Conservation (phyloP, 371 early-diverging fungal genomes). For the Mortierella sp. region DNA sequence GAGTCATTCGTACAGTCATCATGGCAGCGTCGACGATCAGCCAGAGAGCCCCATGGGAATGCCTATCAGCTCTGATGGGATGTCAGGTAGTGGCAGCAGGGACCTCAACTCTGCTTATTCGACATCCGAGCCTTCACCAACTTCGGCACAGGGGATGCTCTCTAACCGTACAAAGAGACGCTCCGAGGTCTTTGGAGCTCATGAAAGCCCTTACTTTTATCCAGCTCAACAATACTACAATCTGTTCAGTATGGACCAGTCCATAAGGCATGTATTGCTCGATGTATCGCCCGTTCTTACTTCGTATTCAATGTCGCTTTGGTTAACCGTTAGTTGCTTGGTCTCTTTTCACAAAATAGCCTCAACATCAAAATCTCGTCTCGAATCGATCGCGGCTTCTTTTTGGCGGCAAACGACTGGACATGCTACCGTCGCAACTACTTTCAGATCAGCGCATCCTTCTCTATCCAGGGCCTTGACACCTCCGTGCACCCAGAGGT, state of each 20-base stretch:
- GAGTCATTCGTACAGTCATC: slow-evolving; percentile 34
- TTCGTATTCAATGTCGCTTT: not conserved
- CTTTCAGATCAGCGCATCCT: slow-evolving; percentile 88
- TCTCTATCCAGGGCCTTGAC: slow-evolving; percentile 67
- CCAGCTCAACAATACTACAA: slow-evolving; percentile 72
- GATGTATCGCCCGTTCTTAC: slow-evolving; percentile 64
- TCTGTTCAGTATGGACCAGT: slow-evolving; percentile 69
- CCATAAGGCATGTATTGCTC: slow-evolving; percentile 59
- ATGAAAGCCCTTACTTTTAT: slow-evolving; percentile 69
- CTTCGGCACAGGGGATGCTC: slow-evolving; percentile 7
- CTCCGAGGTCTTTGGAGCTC: slow-evolving; percentile 34
- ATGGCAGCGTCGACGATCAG: slow-evolving; percentile 32
- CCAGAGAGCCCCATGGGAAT: slow-evolving; percentile 30
- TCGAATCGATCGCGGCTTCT: slow-evolving; percentile 84
- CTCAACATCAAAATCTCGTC: slow-evolving; percentile 65
- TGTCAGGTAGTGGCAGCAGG: slow-evolving; percentile 4
- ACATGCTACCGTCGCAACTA: slow-evolving; percentile 97
- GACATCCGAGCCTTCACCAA: slow-evolving; percentile 32
- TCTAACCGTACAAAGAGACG: slow-evolving; percentile 35
- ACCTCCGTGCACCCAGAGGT: slow-evolving; percentile 58
- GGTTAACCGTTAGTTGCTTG: too few relatives aligned
- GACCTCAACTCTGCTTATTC: slow-evolving; percentile 20
- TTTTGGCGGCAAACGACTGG: slow-evolving; percentile 88
- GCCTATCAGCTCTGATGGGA: slow-evolving; percentile 15
- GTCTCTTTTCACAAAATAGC: slow-evolving; percentile 18